These are phyloP conservation scores for Monosporozyma servazzii DNA, from an alignment of 805 yeast genomes.

Conservation along the genomic window DNA sequence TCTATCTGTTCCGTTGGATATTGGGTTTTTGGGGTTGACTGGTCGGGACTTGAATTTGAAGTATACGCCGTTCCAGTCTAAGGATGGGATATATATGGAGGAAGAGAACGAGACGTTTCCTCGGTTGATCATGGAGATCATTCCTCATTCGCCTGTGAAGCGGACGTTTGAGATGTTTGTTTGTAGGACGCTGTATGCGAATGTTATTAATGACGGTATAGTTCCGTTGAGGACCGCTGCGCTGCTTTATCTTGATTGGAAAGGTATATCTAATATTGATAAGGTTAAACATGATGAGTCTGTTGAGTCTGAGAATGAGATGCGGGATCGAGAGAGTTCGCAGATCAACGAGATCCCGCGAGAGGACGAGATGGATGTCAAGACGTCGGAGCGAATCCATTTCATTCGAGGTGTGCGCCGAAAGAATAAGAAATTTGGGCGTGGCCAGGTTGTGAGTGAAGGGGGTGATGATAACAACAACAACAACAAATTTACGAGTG, in stretches of 20 bases:
- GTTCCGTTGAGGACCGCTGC: slow-evolving; percentile 92
- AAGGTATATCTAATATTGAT: slow-evolving; percentile 49
- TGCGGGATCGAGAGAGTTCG: neutral
- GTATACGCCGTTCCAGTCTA: slow-evolving; percentile 27
- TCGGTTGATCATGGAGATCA: slow-evolving; percentile 57
- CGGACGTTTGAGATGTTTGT: slow-evolving; percentile 51
- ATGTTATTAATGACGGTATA: slow-evolving; percentile 86
- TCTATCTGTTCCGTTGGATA: slow-evolving; percentile 71
- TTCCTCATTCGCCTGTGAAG: slow-evolving; percentile 64
- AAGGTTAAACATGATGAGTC: slow-evolving; percentile 22
- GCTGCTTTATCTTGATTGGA: slow-evolving; percentile 76
- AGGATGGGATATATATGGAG: slow-evolving; percentile 18
- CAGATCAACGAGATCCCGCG: slow-evolving; percentile 19
- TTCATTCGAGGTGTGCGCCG: slow-evolving; percentile 10
- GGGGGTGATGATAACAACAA: slow-evolving; percentile 1
- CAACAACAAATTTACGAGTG: slow-evolving; percentile 20
- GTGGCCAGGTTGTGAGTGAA: slow-evolving; percentile 18
- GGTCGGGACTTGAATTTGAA: slow-evolving; percentile 82
- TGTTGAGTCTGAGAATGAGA: neutral
- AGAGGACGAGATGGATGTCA: slow-evolving; percentile 16
- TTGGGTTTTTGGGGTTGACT: slow-evolving; percentile 86
- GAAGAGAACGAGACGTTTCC: slow-evolving; percentile 8
- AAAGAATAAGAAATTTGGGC: slow-evolving; percentile 16
- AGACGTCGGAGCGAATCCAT: slow-evolving; percentile 22
- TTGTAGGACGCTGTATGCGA: slow-evolving; percentile 78